Evolutionary conservation across 1,284 basidiomycete genomes (phyloP).

Genomic region (Moesziomyces antarcticus): DNA sequence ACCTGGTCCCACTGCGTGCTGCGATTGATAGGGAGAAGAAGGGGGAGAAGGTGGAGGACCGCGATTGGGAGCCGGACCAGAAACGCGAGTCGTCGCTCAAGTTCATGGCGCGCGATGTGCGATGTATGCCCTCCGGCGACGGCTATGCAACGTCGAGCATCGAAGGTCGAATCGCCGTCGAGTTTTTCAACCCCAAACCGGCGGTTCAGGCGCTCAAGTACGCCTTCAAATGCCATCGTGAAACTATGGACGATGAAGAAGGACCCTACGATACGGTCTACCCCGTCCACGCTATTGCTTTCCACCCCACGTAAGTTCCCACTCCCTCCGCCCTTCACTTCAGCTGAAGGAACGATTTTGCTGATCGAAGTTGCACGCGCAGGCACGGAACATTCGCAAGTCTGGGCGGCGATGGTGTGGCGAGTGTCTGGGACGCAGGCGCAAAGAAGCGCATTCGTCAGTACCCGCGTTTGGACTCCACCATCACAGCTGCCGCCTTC

Average conservation of each 20-base stretch:
- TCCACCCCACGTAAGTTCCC: conserved; percentile 76
- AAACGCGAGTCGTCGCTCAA: conserved; percentile 91
- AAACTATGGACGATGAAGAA: conserved; percentile 74
- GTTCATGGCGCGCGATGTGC: conserved; percentile 90
- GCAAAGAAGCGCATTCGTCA: conserved; percentile 93
- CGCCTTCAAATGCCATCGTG: conserved; percentile 96
- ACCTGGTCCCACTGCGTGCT: conserved; percentile 37
- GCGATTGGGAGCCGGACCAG: conserved; percentile 70
- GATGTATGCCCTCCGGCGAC: conserved; percentile 90
- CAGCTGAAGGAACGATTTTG: not conserved
- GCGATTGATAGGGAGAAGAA: conserved; percentile 27
- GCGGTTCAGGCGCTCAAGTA: conserved; percentile 86
- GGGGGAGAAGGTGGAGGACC: conserved; percentile 22
- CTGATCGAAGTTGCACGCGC: not conserved
- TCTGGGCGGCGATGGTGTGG: conserved; percentile 88
- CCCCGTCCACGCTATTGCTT: conserved; percentile 93
- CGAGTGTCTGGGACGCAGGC: conserved; percentile 95
- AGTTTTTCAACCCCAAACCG: conserved; percentile 88
- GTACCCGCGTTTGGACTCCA: conserved; percentile 72
- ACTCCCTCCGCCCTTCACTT: not conserved
- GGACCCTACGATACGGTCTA: conserved; percentile 93
- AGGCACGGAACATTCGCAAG: conserved; percentile 93
- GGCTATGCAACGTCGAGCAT: conserved; percentile 93
- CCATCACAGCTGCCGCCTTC: conserved; percentile 56
- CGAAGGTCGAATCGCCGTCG: conserved; percentile 95